Evolutionary conservation across 129 eudicot genomes (phyloP), one percentile per base, ranked within the genome.

Genomic region (Saussurea involucrata): DNA sequence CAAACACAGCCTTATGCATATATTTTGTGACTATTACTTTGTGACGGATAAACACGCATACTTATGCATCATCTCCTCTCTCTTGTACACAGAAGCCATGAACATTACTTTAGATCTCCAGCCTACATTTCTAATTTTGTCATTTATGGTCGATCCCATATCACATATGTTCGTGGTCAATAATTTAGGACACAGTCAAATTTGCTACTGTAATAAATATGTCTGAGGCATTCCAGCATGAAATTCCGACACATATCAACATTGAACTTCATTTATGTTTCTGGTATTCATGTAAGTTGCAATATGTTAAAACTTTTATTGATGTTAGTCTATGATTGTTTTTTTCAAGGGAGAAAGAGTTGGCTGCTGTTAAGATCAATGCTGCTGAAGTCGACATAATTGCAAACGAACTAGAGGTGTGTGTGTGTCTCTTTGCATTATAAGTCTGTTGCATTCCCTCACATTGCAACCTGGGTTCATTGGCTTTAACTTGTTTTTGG

Each of bases 301-400:
- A 57, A 8, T 58, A 6, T 60, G 24, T 21, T 73, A 11, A 11
- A 6, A 58, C 21, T 21, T 33, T 6, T 33, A 20, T 55, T 37
- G 4, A 75, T 63, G 7, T 20, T 36, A 18, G 31, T 37, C 63
- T 64, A 24, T 40, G 69, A 25, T 71, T 74, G 71, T 53, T 69
- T 69, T 55, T 29, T 69, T 65, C 11, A 82, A 95, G 99, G 92
- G 99, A 95, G 84, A 95, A 89, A 86, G 98, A 94, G 75, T 78
- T 94, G 90, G 98, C 98, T 9, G 98, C 97, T 77, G 98, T 94
- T 37, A 89, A 89, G 83, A 95, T 95, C 74, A 95, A 95, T 86
- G 82, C 92, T 1, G 96, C 88, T 75, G 99, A 95, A 71, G 79
- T 95, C 33, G 99, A 95, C 83, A 84, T 95, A 58, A 95, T 95